Evolutionary conservation across 2,329 filamentous ascomycete genomes (phyloP), one percentile per base, ranked within the genome.

Genomic region (Microcyclospora pomicola): DNA sequence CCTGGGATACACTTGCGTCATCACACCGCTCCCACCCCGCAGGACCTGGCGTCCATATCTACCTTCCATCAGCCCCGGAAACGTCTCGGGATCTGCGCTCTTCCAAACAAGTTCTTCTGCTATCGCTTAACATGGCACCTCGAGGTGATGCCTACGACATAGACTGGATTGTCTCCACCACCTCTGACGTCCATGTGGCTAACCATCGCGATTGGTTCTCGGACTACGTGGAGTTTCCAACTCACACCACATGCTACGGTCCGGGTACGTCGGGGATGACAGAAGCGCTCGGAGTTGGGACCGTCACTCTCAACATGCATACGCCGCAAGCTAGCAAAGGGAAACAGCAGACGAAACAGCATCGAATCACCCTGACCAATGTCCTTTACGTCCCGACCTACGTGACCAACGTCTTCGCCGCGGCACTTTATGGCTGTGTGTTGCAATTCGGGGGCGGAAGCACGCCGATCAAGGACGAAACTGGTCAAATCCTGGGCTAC

Each of bases 61-160:
- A n/a, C n/a, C n/a, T n/a, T n/a, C n/a, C n/a, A n/a, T n/a, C n/a
- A n/a, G n/a, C n/a, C n/a, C n/a, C n/a, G n/a, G n/a, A n/a, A n/a
- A n/a, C n/a, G n/a, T n/a, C n/a, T n/a, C n/a, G n/a, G n/a, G n/a
- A n/a, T n/a, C 19, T 24, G 5, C 7, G 19, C 5, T 24, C 19
- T 24, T 24, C 19, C 19, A 24, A 24, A 7, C 19, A 24, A 24
- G 7, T 5, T 4, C 19, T 24, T 5, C 7, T 7, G 7, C 19
- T 4, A 24, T 7, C 4, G 7, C 7, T 43, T 55, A 56, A 3
- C 68, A 49, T 50, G 47, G 24, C 47, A 13, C 47, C 47, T 1
- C 39, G 27, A 27, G 48, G 42, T 16, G 10, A 30, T 9, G 41
- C 38, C 1, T 50, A 48, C 24, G 33, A 44, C 31, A 34, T 33